These are phyloP conservation scores for Chrysosporium queenslandicum DNA, from an alignment of 2,329 filamentous ascomycete genomes.

Conservation along the genomic window DNA sequence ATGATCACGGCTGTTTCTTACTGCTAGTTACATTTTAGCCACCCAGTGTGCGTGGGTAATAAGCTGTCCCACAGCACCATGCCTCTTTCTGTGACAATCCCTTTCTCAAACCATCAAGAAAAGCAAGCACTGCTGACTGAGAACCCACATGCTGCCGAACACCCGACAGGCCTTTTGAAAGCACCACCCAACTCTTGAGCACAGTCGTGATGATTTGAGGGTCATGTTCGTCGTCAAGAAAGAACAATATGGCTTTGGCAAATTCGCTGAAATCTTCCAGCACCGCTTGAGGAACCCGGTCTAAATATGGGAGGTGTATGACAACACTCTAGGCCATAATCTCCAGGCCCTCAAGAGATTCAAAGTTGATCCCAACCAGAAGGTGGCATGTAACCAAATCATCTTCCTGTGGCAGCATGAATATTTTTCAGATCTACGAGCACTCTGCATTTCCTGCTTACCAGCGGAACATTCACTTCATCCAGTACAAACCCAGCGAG, in stretches of 20 bases:
- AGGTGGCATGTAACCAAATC: conserved; percentile 13
- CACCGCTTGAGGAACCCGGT: not conserved
- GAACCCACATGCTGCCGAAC: not conserved
- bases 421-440: no score
- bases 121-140: not conserved
- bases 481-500: no score
- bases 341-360: conserved; percentile 3
- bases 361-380: conserved; percentile 10
- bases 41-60: not conserved
- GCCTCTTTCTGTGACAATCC: not conserved
- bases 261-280: not conserved
- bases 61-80: not conserved
- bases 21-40: not conserved
- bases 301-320: not conserved
- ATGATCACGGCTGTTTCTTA: not conserved
- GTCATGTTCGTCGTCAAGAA: not conserved
- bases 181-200: not conserved
- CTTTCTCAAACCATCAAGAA: not conserved
- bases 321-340: not conserved
- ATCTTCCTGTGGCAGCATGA: no score
- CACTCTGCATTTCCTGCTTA: no score
- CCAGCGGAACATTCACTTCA: no score
- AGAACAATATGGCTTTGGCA: not conserved
- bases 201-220: not conserved
- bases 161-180: not conserved